Percentiles rank a stretch among this genome's conserved stretches.
Evolutionary conservation across 345 rosid genomes (phyloP).

Genomic region (Cardiospermum halicacabum): DNA sequence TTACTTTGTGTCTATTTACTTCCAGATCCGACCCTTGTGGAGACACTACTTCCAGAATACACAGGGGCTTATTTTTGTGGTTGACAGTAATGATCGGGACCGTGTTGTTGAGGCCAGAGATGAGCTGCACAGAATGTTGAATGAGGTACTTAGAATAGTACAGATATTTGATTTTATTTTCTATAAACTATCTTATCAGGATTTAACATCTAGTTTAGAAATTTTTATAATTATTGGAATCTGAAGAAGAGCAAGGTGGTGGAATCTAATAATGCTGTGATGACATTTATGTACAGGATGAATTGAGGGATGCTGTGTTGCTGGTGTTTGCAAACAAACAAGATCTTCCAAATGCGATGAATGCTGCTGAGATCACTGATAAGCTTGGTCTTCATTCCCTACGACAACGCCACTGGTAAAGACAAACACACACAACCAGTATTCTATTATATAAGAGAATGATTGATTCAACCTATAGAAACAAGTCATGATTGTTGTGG

Average conservation of each 20-base stretch:
- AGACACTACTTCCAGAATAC: conserved; percentile 47
- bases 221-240: neutral
- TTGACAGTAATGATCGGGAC: conserved; percentile 40
- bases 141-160: conserved; percentile 24
- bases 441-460: too few species aligned
- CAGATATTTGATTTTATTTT: neutral
- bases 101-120: conserved; percentile 33
- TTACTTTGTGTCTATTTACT: neutral
- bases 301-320: conserved; percentile 41
- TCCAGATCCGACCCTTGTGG: conserved; percentile 42
- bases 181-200: neutral
- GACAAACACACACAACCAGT: neutral
- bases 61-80: conserved; percentile 44
- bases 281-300: conserved; percentile 24
- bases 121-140: conserved; percentile 44
- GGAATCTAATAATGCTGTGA: neutral
- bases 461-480: neutral
- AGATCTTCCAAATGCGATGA: conserved; percentile 51
- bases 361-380: conserved; percentile 24
- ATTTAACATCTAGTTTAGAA: neutral
- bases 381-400: conserved; percentile 21
- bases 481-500: neutral
- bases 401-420: conserved; percentile 38
- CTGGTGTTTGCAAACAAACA: conserved; percentile 43
- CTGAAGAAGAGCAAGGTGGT: neutral